Evolutionary conservation across 345 rosid species (phyloP).

Genomic region (Citrus sinensis): DVS_A1.0 CM039166.1:22911501-22912000

Average conservation of each 20-base stretch:
- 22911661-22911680: background rate
- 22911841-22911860: background rate
- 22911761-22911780: background rate
- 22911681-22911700: background rate
- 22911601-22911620: background rate
- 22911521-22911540: background rate
- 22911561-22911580: background rate
- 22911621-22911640: background rate
- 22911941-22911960: too few relatives aligned
- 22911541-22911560: background rate
- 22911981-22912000: too few relatives aligned
- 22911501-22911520: too few relatives aligned
- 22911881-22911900: conserved; percentile 43
- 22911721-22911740: background rate
- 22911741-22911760: background rate
- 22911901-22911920: conserved; percentile 36
- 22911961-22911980: too few relatives aligned
- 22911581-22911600: background rate
- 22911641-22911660: background rate
- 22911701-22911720: background rate
- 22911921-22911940: too few relatives aligned
- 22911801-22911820: background rate
- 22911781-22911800: background rate
- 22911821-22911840: background rate
- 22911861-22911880: conserved; percentile 50